Evolutionary conservation across 139 green algal genomes (phyloP).

Genomic region (Micromonas pusilla): DNA sequence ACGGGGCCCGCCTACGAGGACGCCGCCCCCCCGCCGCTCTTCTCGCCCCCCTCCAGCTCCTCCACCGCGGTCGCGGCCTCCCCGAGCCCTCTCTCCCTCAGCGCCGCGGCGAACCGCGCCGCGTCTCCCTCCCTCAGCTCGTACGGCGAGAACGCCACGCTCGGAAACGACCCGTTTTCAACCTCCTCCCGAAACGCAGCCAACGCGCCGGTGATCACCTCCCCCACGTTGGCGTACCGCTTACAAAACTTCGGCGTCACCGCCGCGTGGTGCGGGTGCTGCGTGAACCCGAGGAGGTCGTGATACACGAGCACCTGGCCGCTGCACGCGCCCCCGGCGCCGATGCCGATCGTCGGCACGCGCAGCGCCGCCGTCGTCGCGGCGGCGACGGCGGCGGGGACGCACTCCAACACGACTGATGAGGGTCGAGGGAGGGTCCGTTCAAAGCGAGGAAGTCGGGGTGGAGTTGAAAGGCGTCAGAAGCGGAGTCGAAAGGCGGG

Average conservation of each 20-base stretch:
- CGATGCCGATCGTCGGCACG: conserved; percentile 98
- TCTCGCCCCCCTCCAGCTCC: too few species aligned
- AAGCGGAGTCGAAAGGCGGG: too few species aligned
- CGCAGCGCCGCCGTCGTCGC: conserved; percentile 69
- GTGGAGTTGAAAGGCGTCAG: too few species aligned
- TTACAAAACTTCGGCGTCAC: conserved; percentile 99
- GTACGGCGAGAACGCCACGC: not conserved
- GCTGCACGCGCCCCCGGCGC: conserved; percentile 66
- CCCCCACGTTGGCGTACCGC: conserved; percentile 77
- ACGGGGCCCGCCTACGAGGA: too few species aligned
- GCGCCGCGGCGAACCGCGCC: not conserved
- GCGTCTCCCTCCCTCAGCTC: not conserved
- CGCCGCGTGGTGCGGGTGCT: conserved; percentile 91
- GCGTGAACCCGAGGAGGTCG: conserved; percentile 96
- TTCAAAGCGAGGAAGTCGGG: too few species aligned
- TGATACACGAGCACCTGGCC: conserved; percentile 98
- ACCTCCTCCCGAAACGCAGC: conserved; percentile 74
- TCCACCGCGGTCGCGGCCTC: not conserved
- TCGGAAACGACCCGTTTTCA: not conserved
- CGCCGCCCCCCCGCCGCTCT: too few species aligned
- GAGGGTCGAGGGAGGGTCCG: not conserved
- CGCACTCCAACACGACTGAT: conserved; percentile 95
- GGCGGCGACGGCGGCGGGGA: conserved; percentile 77
- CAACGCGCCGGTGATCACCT: conserved; percentile 62
- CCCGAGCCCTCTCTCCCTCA: not conserved